These are phyloP conservation scores for Termitomyces sp. DNA, from an alignment of 768 basidiomycete species.

Conservation along the genomic window DNA sequence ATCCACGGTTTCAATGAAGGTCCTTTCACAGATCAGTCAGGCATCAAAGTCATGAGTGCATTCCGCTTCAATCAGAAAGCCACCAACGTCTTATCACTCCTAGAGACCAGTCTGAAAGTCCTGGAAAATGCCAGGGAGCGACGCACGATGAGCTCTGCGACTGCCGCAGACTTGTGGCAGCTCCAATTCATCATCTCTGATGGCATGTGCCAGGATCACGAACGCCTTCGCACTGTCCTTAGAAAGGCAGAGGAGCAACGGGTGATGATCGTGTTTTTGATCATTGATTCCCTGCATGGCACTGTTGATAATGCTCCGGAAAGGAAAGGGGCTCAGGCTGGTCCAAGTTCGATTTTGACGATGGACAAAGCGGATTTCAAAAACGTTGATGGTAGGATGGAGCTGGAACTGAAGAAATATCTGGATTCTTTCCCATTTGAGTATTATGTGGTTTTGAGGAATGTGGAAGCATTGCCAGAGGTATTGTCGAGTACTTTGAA, in stretches of 20 bases:
- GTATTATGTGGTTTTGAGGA: slow-evolving; percentile 89
- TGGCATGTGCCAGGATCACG: slow-evolving; percentile 97
- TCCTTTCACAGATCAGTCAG: slow-evolving; percentile 75
- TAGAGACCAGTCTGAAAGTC: slow-evolving; percentile 71
- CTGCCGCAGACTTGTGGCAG: slow-evolving; percentile 89
- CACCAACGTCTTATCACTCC: slow-evolving; percentile 79
- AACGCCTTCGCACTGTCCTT: slow-evolving; percentile 70
- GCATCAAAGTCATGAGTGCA: slow-evolving; percentile 71
- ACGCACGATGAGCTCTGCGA: slow-evolving; percentile 50
- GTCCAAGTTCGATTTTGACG: slow-evolving; percentile 69
- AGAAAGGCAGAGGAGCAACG: slow-evolving; percentile 84
- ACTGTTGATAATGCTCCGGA: slow-evolving; percentile 9
- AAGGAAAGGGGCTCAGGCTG: slow-evolving; percentile 14
- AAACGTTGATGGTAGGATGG: slow-evolving; percentile 72
- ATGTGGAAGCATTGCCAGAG: slow-evolving; percentile 88
- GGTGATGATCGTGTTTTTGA: slow-evolving; percentile 94
- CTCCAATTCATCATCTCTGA: slow-evolving; percentile 98
- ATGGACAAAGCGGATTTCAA: slow-evolving; percentile 93
- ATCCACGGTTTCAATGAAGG: slow-evolving; percentile 83
- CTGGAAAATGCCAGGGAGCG: slow-evolving; percentile 75
- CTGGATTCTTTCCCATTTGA: slow-evolving; percentile 97
- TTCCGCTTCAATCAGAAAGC: slow-evolving; percentile 89
- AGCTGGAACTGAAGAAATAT: slow-evolving; percentile 84
- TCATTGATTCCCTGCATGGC: slow-evolving; percentile 81
- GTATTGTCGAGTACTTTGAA: slow-evolving; percentile 83